Conservation (phyloP, 1,284 basidiomycete genomes). For the Marasmius oreades region DNA sequence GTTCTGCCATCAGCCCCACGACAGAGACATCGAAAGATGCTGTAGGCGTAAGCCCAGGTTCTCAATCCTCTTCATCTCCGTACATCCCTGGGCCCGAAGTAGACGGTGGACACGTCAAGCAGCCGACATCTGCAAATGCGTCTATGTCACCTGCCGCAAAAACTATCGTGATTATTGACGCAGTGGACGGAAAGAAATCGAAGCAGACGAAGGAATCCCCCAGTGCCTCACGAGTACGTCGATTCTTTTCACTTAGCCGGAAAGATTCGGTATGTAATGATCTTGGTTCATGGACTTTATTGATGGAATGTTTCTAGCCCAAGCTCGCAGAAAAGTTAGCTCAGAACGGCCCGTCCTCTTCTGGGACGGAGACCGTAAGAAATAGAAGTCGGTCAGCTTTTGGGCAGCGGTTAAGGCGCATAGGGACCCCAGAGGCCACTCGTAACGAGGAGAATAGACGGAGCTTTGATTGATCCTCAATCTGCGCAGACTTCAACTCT, state of each 20-base stretch:
- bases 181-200: slow-evolving; percentile 45
- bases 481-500: not conserved
- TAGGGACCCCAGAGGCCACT: slow-evolving; percentile 12
- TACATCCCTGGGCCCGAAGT: not conserved
- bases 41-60: not conserved
- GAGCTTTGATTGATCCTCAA: slow-evolving; percentile 9
- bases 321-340: not conserved
- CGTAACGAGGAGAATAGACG: slow-evolving; percentile 11
- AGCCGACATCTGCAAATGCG: slow-evolving; percentile 11
- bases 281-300: not conserved
- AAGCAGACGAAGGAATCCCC: slow-evolving; percentile 27
- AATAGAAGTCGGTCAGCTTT: not conserved
- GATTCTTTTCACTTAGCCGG: slow-evolving; percentile 37
- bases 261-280: slow-evolving; percentile 33
- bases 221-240: slow-evolving; percentile 24
- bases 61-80: not conserved
- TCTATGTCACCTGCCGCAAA: slow-evolving; percentile 48
- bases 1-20: slow-evolving; percentile 22
- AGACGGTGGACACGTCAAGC: not conserved
- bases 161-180: slow-evolving; percentile 57
- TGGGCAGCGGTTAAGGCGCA: not conserved
- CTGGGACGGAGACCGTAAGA: not conserved
- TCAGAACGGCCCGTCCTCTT: not conserved
- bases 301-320: not conserved
- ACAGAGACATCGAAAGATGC: not conserved